Evolutionary conservation across 805 yeast genomes (phyloP).

Genomic region (Wickerhamomyces alni): DNA sequence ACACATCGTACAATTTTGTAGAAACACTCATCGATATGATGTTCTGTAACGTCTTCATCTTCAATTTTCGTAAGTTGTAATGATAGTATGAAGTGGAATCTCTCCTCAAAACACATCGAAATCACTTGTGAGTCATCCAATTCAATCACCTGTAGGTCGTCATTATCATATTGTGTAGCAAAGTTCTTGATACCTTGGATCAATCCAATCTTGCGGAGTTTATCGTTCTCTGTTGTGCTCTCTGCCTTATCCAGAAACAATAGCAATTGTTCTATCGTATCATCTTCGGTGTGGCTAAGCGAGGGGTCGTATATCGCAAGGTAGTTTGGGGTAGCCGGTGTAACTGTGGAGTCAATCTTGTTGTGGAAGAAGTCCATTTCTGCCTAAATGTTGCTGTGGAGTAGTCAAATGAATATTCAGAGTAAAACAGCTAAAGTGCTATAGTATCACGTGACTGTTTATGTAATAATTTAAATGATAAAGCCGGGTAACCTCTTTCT

Average conservation of each 20-base stretch:
- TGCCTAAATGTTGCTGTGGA: no score
- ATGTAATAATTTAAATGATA: no score
- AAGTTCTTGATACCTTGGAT: constrained; percentile 30
- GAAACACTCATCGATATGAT: constrained; percentile 2
- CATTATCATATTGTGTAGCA: constrained; percentile 9
- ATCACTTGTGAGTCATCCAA: constrained; percentile 23
- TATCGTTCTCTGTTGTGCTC: constrained; percentile 23
- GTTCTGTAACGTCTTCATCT: constrained; percentile 11
- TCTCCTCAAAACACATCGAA: constrained; percentile 23
- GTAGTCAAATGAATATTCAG: no score
- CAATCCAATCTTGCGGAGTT: constrained; percentile 35
- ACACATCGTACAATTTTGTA: constrained; percentile 18
- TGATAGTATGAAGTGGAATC: constrained; percentile 22
- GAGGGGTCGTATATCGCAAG: constrained; percentile 35
- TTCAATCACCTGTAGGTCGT: constrained; percentile 20
- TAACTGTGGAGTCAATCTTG: constrained; percentile 8
- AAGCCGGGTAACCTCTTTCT: constrained; percentile 2
- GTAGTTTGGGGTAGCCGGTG: constrained; percentile 19
- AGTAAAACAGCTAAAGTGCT: no score
- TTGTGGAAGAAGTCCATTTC: constrained; percentile 21
- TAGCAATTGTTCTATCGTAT: constrained; percentile 29
- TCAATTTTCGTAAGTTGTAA: constrained; percentile 14
- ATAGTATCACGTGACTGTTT: not conserved
- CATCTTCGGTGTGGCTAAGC: constrained; percentile 25
- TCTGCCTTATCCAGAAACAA: constrained; percentile 22